Evolutionary conservation across 2,329 filamentous ascomycete genomes (phyloP).

Genomic region (Thielaviopsis ethacetica): DNA sequence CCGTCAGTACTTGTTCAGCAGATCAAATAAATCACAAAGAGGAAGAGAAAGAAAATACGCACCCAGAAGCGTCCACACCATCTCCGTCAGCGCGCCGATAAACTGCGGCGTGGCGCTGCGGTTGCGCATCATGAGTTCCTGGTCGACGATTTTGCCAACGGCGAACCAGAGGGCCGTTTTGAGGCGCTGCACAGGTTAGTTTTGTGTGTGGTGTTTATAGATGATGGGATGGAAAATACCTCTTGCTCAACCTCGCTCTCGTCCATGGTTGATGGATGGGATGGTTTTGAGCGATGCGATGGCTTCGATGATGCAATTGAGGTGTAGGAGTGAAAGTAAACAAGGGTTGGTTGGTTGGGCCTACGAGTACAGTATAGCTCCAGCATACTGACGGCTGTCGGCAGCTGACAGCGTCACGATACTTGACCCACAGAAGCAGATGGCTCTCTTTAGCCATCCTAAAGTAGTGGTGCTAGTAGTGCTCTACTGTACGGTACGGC

Average conservation of each 20-base stretch:
- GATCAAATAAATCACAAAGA: background rate
- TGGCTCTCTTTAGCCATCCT: too few relatives aligned
- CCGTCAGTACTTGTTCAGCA: background rate
- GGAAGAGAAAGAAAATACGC: slow-evolving; percentile 15
- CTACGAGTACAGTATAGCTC: background rate
- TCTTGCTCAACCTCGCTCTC: slow-evolving; percentile 11
- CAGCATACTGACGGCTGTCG: background rate
- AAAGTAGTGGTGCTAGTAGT: too few relatives aligned
- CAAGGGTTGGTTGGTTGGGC: too few relatives aligned
- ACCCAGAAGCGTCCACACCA: slow-evolving; percentile 82
- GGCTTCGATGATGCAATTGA: too few relatives aligned
- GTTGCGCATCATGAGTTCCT: slow-evolving; percentile 44
- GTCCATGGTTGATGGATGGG: slow-evolving; percentile 2
- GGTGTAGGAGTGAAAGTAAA: too few relatives aligned
- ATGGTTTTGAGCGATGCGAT: too few relatives aligned
- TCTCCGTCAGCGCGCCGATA: slow-evolving; percentile 70
- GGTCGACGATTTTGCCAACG: slow-evolving; percentile 76
- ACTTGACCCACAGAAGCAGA: too few relatives aligned
- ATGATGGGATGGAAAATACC: too few relatives aligned
- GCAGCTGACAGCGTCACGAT: background rate
- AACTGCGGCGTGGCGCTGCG: slow-evolving; percentile 86
- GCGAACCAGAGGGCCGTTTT: slow-evolving; percentile 76
- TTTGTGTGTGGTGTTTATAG: too few relatives aligned
- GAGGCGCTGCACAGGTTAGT: slow-evolving; percentile 39
- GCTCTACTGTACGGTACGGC: too few relatives aligned